Base-by-base conservation (phyloP, 768 basidiomycete genomes). In the Dioszegia hungarica region DNA sequence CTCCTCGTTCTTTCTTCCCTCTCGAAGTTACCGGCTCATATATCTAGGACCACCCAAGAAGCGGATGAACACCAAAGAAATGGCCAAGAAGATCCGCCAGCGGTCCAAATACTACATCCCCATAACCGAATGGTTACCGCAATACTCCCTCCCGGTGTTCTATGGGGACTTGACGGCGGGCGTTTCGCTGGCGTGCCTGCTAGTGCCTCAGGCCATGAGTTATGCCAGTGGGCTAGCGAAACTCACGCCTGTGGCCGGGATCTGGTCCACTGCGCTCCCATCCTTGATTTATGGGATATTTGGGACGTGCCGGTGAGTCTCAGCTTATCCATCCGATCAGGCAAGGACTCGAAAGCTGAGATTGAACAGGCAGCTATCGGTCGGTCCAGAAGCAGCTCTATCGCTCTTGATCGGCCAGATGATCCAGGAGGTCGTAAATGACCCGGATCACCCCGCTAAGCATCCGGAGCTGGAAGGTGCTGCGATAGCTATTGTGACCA, bases 151-250 rank as follows among this genome's bases (percentile, higher is more conserved):
- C 61, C 59, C 62, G 2, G 52, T 64, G 68, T 77, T 86, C 22
- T 78, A 81, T 10, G 85, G 85, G 19, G 90, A 93, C 74, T 64
- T 89, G n/a, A 79, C 90, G 0, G 89, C 89, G 25, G 93, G 92
- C 17, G 68, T 91, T 27, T 91, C 91, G 64, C 59, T 75, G 5
- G 71, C 77, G n/a, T 77, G 77, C 57, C 62, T 77, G 5, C 67
- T 77, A 22, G 70, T 77, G 34, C 77, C 77, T 12, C 77, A 77
- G 74, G 88, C 89, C 1, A 88, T 95, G 73, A 90, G 88, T 73
- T 95, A 97, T 69, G 93, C 90, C 8, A 85, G 88, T 2, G 87
- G 90, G 0, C 79, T 97, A 11, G 90, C 92, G 17, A 85, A 88
- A 63, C 78, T 95, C 37, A 87, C 84, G 60, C 91, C 92, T 12